Conservation (phyloP, 2,329 filamentous ascomycete species). For the Cladophialophora yegresii region DNA sequence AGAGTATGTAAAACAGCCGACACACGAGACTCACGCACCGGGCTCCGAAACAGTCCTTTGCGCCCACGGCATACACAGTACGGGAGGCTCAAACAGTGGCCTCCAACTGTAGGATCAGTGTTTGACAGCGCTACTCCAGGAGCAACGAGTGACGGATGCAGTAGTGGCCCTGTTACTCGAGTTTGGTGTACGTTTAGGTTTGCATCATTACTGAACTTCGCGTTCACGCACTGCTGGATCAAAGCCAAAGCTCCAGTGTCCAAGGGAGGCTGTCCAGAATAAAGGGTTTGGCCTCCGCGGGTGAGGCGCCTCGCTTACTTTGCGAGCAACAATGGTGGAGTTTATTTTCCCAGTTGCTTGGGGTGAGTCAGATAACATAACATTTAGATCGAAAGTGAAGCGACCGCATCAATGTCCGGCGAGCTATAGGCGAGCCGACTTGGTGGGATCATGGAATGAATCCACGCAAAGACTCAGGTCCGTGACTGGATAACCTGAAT, state of each 20-base stretch:
- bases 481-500: not conserved
- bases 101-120: not conserved
- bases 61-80: not conserved
- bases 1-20: not conserved
- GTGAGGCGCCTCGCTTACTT: slow-evolving; percentile 2
- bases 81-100: not conserved
- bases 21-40: not conserved
- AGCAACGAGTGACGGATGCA: not conserved
- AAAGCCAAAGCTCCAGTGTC: not conserved
- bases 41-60: not conserved
- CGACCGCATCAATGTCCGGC: not conserved
- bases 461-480: not conserved
- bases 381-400: not conserved
- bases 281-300: not conserved
- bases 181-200: not conserved
- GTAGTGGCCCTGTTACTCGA: not conserved
- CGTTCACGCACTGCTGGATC: not conserved
- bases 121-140: not conserved
- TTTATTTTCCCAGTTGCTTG: not conserved
- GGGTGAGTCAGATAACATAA: not conserved
- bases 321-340: not conserved
- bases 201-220: not conserved
- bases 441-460: not conserved
- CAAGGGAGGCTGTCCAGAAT: not conserved
- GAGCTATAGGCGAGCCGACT: not conserved